Percentiles rank a stretch among this genome's conserved stretches.
These are phyloP conservation scores for Biscogniauxia mediterranea DNA, from an alignment of 2,329 filamentous ascomycete species.

Conservation along the genomic window DNA sequence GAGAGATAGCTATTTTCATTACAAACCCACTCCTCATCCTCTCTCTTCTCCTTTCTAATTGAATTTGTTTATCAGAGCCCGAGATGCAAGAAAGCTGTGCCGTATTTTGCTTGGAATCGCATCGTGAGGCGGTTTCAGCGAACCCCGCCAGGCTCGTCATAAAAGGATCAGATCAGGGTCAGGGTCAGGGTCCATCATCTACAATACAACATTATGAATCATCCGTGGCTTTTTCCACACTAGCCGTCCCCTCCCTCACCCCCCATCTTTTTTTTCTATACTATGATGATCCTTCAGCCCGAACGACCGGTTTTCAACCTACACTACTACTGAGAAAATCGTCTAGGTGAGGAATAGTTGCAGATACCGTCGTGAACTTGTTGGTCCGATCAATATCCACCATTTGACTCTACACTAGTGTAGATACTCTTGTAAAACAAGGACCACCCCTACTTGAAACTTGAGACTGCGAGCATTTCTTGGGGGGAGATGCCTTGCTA, in stretches of 20 bases:
- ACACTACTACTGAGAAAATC: neutral
- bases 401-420: neutral
- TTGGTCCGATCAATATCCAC: neutral
- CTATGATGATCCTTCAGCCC: neutral
- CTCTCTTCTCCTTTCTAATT: neutral
- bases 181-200: neutral
- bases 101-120: neutral
- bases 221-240: neutral
- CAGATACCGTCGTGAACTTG: neutral
- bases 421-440: neutral
- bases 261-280: neutral
- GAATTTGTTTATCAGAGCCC: neutral
- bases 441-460: neutral
- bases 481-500: conserved; percentile 16
- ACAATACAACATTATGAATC: neutral
- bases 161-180: neutral
- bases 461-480: conserved; percentile 3
- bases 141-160: neutral
- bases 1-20: conserved; percentile 1
- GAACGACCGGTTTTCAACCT: neutral
- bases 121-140: neutral
- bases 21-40: neutral
- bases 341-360: neutral
- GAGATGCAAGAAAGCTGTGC: neutral
- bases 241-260: neutral